These are phyloP conservation scores for Solanum bukasovii DNA, from an alignment of 257 asterid genomes.

Conservation along the genomic window DNA sequence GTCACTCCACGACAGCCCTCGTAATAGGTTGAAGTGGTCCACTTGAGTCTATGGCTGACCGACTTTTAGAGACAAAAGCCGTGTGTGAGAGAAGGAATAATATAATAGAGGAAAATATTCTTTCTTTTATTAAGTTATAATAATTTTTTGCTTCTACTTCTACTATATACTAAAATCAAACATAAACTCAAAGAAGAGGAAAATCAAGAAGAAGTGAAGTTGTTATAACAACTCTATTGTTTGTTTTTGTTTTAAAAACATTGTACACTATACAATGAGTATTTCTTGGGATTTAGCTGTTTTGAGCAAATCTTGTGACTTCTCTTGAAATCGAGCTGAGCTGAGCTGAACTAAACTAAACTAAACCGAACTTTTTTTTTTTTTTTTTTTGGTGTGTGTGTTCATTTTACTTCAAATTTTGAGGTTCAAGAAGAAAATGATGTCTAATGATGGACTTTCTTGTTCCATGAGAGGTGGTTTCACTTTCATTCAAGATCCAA, in stretches of 20 bases:
- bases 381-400: neutral
- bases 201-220: conserved; percentile 1
- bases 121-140: neutral
- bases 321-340: neutral
- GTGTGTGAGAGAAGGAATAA: conserved; percentile 26
- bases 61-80: conserved; percentile 40
- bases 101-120: neutral
- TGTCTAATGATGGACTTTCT: conserved; percentile 60
- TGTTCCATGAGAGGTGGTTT: conserved; percentile 31
- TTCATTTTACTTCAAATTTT: neutral
- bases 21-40: conserved; percentile 41
- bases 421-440: conserved; percentile 35
- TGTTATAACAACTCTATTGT: neutral
- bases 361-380: neutral
- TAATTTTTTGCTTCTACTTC: neutral
- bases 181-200: neutral
- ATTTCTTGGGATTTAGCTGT: conserved; percentile 19
- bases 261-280: neutral
- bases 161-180: neutral
- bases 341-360: neutral
- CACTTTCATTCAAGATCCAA: conserved; percentile 56
- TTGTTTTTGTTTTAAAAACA: neutral
- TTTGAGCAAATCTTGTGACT: conserved; percentile 35
- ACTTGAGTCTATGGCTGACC: conserved; percentile 70
- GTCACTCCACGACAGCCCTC: neutral